Percentiles rank a stretch among this genome's conserved stretches.
These are phyloP conservation scores for Salvia rosmarinus DNA, from an alignment of 257 asterid genomes.

Conservation along the genomic window DNA sequence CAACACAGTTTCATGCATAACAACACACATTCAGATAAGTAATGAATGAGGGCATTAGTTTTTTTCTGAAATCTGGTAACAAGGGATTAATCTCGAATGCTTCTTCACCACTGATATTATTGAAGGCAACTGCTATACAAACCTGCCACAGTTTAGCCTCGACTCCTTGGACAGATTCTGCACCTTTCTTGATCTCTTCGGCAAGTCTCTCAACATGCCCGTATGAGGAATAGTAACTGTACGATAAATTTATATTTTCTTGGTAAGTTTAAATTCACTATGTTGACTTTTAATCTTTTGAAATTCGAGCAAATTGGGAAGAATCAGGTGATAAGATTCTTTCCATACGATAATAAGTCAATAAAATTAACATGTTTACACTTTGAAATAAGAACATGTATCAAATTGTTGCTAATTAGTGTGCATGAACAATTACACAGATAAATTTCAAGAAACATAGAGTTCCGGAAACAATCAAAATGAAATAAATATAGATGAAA, in stretches of 20 bases:
- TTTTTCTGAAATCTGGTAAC: no score
- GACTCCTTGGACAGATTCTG: slow-evolving; percentile 67
- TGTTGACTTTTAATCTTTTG: no score
- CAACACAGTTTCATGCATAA: no score
- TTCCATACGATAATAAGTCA: background rate
- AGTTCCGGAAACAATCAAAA: background rate
- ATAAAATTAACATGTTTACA: background rate
- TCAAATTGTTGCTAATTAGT: background rate
- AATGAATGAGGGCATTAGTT: no score
- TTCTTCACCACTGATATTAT: no score
- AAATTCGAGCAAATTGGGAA: background rate
- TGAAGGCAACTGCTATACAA: slow-evolving; percentile 17
- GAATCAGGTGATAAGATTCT: slow-evolving; percentile 21
- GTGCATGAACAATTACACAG: no score
- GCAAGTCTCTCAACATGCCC: slow-evolving; percentile 78
- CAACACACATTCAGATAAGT: background rate
- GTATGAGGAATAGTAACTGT: slow-evolving; percentile 66
- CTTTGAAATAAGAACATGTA: background rate
- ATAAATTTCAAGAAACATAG: slow-evolving; percentile 16
- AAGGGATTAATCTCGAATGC: no score
- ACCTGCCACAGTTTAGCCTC: slow-evolving; percentile 81
- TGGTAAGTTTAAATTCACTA: background rate
- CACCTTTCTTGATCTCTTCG: slow-evolving; percentile 73
- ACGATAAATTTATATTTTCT: background rate
- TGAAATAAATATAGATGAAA: background rate